Conservation (phyloP, 2,329 filamentous ascomycete species). For the Hypoxylon sp. region DNA sequence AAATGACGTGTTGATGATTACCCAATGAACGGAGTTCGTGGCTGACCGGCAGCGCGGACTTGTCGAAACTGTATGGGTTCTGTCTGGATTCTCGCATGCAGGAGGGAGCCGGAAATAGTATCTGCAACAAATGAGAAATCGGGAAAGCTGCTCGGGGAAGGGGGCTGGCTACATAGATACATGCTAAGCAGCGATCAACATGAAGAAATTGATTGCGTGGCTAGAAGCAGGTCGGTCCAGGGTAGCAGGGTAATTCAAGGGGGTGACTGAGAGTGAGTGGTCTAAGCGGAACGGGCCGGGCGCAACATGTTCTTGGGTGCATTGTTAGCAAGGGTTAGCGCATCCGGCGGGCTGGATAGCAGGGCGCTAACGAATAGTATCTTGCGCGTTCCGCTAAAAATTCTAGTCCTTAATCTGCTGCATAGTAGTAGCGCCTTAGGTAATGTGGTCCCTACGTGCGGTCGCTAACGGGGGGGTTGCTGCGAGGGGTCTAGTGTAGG, state of each 20-base stretch:
- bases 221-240: slow-evolving; percentile 20
- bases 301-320: slow-evolving; percentile 1
- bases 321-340: slow-evolving; percentile 35
- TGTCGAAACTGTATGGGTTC: slow-evolving; percentile 16
- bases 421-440: too few species aligned
- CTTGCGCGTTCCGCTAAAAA: slow-evolving; percentile 4
- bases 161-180: slow-evolving; percentile 19
- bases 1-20: slow-evolving; percentile 38
- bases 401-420: too few species aligned
- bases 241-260: not conserved
- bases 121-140: slow-evolving; percentile 32
- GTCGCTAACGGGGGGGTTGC: not conserved
- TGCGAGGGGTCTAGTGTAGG: too few species aligned
- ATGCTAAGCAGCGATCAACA: slow-evolving; percentile 29
- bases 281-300: slow-evolving; percentile 40
- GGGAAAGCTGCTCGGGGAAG: slow-evolving; percentile 34
- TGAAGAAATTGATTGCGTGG: slow-evolving; percentile 42
- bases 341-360: slow-evolving; percentile 6
- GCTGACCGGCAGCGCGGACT: slow-evolving; percentile 4
- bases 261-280: not conserved
- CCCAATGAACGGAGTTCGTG: slow-evolving; percentile 29
- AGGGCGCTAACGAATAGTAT: slow-evolving; percentile 24
- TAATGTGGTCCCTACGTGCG: not conserved
- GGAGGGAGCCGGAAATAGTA: slow-evolving; percentile 36
- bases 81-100: slow-evolving; percentile 22